Evolutionary conservation across 2,329 filamentous ascomycete species (phyloP).

Genomic region (Myriosclerotinia duriaeana): DNA sequence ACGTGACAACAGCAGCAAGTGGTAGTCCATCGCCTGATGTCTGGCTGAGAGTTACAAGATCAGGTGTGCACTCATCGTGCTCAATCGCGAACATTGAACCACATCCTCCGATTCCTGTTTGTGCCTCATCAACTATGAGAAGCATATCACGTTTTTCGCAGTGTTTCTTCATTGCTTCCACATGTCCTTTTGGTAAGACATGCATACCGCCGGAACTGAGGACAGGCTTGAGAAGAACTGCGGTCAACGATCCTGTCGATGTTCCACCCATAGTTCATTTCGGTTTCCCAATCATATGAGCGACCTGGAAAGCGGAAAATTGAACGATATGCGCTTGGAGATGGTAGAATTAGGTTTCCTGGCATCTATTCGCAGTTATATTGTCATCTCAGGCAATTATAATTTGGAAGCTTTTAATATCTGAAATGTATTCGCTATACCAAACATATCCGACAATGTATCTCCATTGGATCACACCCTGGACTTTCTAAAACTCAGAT

Average conservation of each 20-base stretch:
- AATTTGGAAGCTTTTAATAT: not conserved
- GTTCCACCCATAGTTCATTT: conserved; percentile 61
- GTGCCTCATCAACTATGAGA: conserved; percentile 59
- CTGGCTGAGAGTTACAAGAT: conserved; percentile 62
- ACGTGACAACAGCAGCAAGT: conserved; percentile 57
- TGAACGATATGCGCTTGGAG: conserved; percentile 61
- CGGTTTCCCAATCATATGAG: conserved; percentile 63
- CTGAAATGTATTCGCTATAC: not conserved
- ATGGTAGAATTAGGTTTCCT: conserved; percentile 57
- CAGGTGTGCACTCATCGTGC: conserved; percentile 53
- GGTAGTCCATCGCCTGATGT: conserved; percentile 61
- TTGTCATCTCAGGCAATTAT: not conserved
- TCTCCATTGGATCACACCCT: not conserved
- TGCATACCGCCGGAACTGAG: conserved; percentile 54
- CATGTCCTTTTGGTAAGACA: conserved; percentile 57
- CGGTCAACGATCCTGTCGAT: conserved; percentile 60
- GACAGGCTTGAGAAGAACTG: conserved; percentile 58
- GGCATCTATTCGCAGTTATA: conserved; percentile 45
- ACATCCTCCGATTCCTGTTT: conserved; percentile 57
- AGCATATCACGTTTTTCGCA: conserved; percentile 57
- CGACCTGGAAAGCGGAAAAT: conserved; percentile 59
- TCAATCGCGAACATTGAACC: conserved; percentile 60
- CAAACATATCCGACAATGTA: not conserved
- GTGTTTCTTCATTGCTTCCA: conserved; percentile 54
- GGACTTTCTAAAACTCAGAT: not conserved